Base-by-base conservation (phyloP, 345 rosid species). In the Moricandia moricandioides region DNA sequence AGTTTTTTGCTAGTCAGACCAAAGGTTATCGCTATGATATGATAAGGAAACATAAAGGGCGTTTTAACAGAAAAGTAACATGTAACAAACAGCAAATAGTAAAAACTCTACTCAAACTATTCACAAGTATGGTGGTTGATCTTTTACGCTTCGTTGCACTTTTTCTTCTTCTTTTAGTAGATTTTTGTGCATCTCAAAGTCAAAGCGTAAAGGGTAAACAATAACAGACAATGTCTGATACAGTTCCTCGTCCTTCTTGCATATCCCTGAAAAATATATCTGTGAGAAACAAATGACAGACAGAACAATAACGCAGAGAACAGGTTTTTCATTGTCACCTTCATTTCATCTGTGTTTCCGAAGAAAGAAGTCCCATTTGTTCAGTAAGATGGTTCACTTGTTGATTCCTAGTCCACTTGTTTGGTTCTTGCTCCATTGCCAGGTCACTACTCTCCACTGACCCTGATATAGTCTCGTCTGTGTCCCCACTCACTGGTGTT, bases 311-410 rank as follows among this genome's bases (percentile, higher is more conserved):
- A 40, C 21, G 70, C 74, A 40, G 33, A 64, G 16, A 62, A 63
- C 62, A 76, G 1, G 37, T 8, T 24, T 14, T 31, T 17, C 4
- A 43, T 31, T 64, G 61, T 35, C 31, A 70, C 80, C 55, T 62
- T 83, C 88, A 89, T 5, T 56, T 78, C 57, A 40, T 79, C 71
- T 55, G 49, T 76, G 67, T 31, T 17, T 84, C 82, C 3, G 98
- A 82, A 29, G 90, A 35, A 59, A 90, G 93, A 69, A 86, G 89
- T 47, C 82, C 89, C 91, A 88, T 90, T 82, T 90, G 93, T 69
- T 84, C 85, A 35, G 91, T 80, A 12, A 90, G 86, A 81, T 84
- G 69, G 54, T 86, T 82, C 90, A 89, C 68, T 74, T 82, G 86
- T 67, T 77, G 54, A 52, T 81, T 83, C 47, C 80, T 73, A 3